Evolutionary conservation across 2,329 filamentous ascomycete species (phyloP).

Genomic region (Neobulgaria alba): DNA sequence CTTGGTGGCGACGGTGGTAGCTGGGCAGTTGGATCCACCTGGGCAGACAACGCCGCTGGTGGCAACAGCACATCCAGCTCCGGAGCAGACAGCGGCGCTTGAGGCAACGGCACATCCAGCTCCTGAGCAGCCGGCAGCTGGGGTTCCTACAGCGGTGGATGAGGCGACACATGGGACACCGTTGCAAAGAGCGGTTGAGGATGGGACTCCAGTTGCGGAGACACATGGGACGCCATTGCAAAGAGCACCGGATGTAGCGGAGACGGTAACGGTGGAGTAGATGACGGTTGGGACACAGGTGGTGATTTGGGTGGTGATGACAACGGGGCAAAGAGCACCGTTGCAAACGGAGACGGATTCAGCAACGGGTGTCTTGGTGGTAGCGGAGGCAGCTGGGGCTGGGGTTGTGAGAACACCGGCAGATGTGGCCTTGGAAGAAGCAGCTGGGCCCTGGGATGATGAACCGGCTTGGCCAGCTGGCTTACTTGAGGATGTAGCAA

Average conservation of each 20-base stretch:
- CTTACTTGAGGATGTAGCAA: neutral
- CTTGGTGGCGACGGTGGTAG: constrained; percentile 5
- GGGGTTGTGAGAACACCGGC: constrained; percentile 31
- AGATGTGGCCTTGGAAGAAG: constrained; percentile 25
- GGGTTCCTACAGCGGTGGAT: neutral
- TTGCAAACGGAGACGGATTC: neutral
- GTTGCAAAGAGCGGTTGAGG: neutral
- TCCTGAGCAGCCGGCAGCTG: neutral
- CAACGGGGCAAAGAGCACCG: constrained; percentile 2
- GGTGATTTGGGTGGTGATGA: constrained; percentile 5
- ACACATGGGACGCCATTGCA: too few species aligned
- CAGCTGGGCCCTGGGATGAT: neutral
- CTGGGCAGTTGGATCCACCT: neutral
- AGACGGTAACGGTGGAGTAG: neutral
- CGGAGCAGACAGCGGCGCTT: neutral
- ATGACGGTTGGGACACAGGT: constrained; percentile 11
- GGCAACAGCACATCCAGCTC: too few species aligned
- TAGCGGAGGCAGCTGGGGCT: neutral
- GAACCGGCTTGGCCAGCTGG: neutral
- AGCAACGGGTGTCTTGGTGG: neutral
- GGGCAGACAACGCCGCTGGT: neutral
- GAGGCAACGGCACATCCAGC: too few species aligned
- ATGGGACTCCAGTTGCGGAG: constrained; percentile 2
- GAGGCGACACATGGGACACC: too few species aligned
- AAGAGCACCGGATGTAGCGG: constrained; percentile 7